Base-by-base conservation (phyloP, 2,329 filamentous ascomycete genomes). In the Exophiala bonariae region DNA sequence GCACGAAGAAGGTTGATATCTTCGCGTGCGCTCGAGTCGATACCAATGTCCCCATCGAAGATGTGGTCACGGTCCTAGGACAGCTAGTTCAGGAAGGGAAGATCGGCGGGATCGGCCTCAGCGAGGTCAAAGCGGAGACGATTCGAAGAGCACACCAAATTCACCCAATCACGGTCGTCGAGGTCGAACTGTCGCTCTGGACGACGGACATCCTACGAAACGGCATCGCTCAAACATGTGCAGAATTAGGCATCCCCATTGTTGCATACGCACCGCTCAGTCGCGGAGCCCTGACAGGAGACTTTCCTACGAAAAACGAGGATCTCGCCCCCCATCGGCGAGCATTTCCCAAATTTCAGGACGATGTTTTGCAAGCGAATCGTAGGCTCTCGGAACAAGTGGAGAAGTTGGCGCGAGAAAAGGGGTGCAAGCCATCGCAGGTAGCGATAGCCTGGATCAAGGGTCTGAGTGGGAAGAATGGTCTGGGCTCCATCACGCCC, bases 151-250 rank as follows among this genome's bases (percentile, higher is more conserved):
- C 70, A 59, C 46, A 50, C 19, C 14, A n/a, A 13, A 35, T 46
- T n/a, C 34, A 46, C 14, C 34, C 34, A 4, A 76, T 83, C 36
- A 69, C 72, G 1, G 74, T 74, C 1, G 79, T 83, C 3, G 81
- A 85, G 59, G 74, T 81, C 16, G 81, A 84, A 59, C 70, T 83
- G 47, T 79, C 74, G n/a, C 66, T 82, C 2, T 83, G 73, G 68
- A 67, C 68, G 4, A 79, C 77, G 2, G 74, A 80, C 19, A 75
- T 81, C 34, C 63, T 83, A 4, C 63, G 76, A 10, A 83, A 84
- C 49, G 80, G 75, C 13, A 72, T 84, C 2, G 76, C 77, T 2
- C 59, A 71, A 43, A 70, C 76, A 2, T 83, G 81, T 51, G 74
- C 70, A 1, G 76, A 82, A 61, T 66, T 80, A 1, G 67, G 70